These are phyloP conservation scores for Solanum bukasovii DNA, from an alignment of 257 asterid species.

Conservation along the genomic window DNA sequence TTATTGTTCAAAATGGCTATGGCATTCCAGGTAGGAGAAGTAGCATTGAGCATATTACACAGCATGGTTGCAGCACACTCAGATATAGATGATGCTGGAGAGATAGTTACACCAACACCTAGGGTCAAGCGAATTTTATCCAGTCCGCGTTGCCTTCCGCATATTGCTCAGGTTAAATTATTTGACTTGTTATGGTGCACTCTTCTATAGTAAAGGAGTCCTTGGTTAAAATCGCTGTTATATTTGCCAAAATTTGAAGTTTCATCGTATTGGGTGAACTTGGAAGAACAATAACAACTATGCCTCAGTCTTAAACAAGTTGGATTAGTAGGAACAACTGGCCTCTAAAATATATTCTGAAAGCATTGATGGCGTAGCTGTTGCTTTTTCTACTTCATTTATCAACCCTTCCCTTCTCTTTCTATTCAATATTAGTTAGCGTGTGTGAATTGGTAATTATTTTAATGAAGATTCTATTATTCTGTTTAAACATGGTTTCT, in stretches of 20 bases:
- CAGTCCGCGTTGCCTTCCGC: slow-evolving; percentile 91
- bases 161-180: slow-evolving; percentile 73
- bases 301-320: not conserved
- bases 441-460: not conserved
- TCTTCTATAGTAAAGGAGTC: not conserved
- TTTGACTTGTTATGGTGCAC: not conserved
- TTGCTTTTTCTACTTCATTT: not conserved
- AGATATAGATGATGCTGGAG: slow-evolving; percentile 99
- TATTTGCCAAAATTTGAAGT: not conserved
- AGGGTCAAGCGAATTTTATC: slow-evolving; percentile 91
- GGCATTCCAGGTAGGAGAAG: slow-evolving; percentile 73
- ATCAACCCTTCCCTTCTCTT: not conserved
- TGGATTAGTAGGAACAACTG: not conserved
- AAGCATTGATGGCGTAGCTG: not conserved
- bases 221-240: not conserved
- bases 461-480: not conserved
- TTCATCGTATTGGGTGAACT: not conserved
- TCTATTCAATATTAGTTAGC: not conserved
- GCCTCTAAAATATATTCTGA: not conserved
- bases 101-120: slow-evolving; percentile 94
- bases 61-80: slow-evolving; percentile 98
- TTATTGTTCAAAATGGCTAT: not conserved
- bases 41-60: slow-evolving; percentile 81
- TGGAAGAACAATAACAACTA: not conserved
- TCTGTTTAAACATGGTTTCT: not conserved